These are phyloP conservation scores for Sphenostylis stenocarpa DNA, from an alignment of 306 rosid species.

Conservation along the genomic window DNA sequence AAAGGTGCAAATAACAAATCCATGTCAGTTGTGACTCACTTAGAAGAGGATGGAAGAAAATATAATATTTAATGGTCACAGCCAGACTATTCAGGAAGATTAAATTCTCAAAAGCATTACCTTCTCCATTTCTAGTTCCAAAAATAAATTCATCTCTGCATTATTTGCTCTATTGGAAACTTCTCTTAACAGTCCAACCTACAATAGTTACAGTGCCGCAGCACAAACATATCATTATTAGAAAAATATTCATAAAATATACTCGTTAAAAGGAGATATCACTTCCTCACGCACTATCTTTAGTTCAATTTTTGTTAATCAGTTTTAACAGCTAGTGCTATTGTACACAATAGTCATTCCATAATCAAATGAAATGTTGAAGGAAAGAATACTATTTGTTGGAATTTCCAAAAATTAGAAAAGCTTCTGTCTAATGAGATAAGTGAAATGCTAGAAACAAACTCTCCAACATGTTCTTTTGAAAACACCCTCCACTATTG, in stretches of 20 bases:
- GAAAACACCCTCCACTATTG: too few relatives aligned
- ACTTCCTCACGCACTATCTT: background rate
- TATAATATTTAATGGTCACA: background rate
- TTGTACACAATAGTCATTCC: background rate
- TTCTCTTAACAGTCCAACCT: constrained; percentile 86
- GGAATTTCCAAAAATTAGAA: background rate
- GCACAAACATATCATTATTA: background rate
- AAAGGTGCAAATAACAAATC: constrained; percentile 14
- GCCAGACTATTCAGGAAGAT: constrained; percentile 28
- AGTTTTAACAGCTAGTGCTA: background rate
- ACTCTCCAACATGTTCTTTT: too few relatives aligned
- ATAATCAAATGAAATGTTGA: background rate
- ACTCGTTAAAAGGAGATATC: background rate
- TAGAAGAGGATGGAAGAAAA: background rate
- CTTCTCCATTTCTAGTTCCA: constrained; percentile 79
- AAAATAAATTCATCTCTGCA: constrained; percentile 76
- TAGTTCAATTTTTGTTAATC: background rate
- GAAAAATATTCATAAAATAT: background rate
- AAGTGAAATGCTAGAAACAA: background rate
- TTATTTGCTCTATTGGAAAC: constrained; percentile 60
- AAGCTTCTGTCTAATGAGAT: background rate
- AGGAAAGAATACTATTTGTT: background rate
- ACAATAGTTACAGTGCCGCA: constrained; percentile 21
- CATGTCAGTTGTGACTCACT: constrained; percentile 18
- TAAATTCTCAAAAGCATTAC: constrained; percentile 45